Evolutionary conservation across 805 yeast species (phyloP).

Genomic region (Yamadazyma paraphyllophila): DNA sequence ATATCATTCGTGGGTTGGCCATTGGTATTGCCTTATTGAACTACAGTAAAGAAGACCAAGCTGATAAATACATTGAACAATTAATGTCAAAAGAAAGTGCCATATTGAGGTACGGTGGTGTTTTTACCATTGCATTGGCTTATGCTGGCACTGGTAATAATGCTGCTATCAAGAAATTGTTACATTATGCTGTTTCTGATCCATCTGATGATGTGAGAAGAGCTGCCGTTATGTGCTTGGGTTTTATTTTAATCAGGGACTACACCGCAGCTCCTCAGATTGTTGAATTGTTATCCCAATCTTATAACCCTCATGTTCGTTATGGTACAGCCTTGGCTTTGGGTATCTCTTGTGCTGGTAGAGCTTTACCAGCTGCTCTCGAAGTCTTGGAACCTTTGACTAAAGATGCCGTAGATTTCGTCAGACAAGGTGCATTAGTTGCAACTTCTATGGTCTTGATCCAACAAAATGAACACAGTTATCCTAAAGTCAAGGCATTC

Average conservation of each 20-base stretch:
- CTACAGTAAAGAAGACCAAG: constrained; percentile 81
- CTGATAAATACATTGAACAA: constrained; percentile 64
- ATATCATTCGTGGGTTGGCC: constrained; percentile 89
- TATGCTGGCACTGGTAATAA: constrained; percentile 96
- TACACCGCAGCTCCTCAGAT: constrained; percentile 92
- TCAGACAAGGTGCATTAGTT: constrained; percentile 95
- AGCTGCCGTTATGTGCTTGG: constrained; percentile 89
- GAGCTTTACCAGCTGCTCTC: constrained; percentile 82
- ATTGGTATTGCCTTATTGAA: constrained; percentile 83
- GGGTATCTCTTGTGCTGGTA: constrained; percentile 96
- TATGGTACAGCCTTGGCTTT: constrained; percentile 97
- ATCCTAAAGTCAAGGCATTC: constrained; percentile 75
- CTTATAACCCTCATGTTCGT: constrained; percentile 97
- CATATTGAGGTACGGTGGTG: constrained; percentile 92
- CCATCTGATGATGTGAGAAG: constrained; percentile 96
- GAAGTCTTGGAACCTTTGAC: constrained; percentile 91
- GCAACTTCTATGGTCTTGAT: constrained; percentile 89
- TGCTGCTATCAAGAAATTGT: constrained; percentile 75
- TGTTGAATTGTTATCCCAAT: constrained; percentile 87
- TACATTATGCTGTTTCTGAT: constrained; percentile 94
- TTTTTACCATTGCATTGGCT: constrained; percentile 89
- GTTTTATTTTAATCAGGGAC: constrained; percentile 87
- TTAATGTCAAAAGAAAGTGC: constrained; percentile 76
- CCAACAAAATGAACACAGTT: constrained; percentile 77
- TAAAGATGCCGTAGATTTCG: constrained; percentile 94